Evolutionary conservation across 768 basidiomycete genomes (phyloP), one percentile per base, ranked within the genome.

Genomic region (Suillus sp.): DNA sequence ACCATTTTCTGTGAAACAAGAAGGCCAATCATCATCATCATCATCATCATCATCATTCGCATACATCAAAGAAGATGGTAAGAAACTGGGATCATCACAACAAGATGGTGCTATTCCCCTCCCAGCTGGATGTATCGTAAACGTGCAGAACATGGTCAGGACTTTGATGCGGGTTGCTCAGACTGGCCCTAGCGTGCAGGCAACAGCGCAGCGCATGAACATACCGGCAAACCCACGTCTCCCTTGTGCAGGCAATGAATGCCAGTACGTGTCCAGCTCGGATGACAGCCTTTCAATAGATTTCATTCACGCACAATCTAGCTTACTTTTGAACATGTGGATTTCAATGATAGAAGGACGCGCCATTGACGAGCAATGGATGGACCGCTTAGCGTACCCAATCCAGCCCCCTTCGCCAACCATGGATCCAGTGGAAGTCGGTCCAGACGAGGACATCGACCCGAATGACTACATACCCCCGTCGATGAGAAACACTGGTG

Each of bases 221-320:
- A 62, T 80, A 65, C 67, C 74, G 22, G 69, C 72, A 0, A 71
- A 77, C 37, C 73, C 69, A n/a, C 62, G 71, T 27, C 75, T 73
- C 10, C 78, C 78, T 66, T 84, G 83, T 70, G 83, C 83, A 10
- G 84, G 83, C 0, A 83, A 84, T 57, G 84, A 85, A 67, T 81
- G 82, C 38, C 75, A 75, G 84, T 84, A 66, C 70, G 83, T 71
- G 10, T 37, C 18, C 66, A 11, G 11, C 20, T 34, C 51, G 0
- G 20, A 18, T 20, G 1, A 16, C 10, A 22, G 9, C 22, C 50
- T 30, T 37, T 20, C 40, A 35, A 4, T 27, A 60, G 18, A 30
- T 64, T 35, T 18, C 47, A 14, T 60, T 48, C 57, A 30, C 50
- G 56, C 58, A 59, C 6, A 55, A 57, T 40, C 43, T 61, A 84